A percentile compares a stretch with the other conserved stretches of the same genome.
Conservation (phyloP, 768 basidiomycete species). For the Pulveroboletus sp. region DNA sequence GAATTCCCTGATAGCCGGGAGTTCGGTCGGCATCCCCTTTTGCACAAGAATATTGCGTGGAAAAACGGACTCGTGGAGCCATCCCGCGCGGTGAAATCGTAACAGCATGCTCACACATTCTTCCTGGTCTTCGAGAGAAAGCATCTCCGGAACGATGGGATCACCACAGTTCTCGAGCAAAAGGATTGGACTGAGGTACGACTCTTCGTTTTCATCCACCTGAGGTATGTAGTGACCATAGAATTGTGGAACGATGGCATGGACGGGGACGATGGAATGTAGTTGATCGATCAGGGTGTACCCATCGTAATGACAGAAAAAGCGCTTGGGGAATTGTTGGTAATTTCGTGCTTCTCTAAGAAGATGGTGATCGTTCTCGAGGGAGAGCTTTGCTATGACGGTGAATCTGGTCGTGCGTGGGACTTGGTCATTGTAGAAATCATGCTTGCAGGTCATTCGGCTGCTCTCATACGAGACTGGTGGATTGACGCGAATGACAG, state of each 20-base stretch:
- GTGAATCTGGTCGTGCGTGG: slow-evolving; percentile 36
- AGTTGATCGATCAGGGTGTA: too few species aligned
- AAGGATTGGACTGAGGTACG: slow-evolving; percentile 39
- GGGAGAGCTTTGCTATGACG: slow-evolving; percentile 41
- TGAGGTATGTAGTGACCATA: slow-evolving; percentile 54
- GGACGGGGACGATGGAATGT: slow-evolving; percentile 34
- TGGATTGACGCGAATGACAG: slow-evolving; percentile 15
- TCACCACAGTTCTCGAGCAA: slow-evolving; percentile 48
- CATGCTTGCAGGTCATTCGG: slow-evolving; percentile 10
- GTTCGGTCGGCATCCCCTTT: slow-evolving; percentile 36
- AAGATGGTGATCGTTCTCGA: too few species aligned
- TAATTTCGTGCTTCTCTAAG: too few species aligned
- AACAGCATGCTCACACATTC: slow-evolving; percentile 41
- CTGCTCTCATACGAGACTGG: slow-evolving; percentile 7
- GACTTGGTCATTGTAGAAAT: background rate
- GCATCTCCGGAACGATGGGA: slow-evolving; percentile 26
- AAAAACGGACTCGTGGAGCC: slow-evolving; percentile 42
- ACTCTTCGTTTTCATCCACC: background rate
- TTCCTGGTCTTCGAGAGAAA: slow-evolving; percentile 36
- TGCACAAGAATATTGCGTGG: slow-evolving; percentile 45
- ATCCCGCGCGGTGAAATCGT: slow-evolving; percentile 39
- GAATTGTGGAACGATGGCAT: slow-evolving; percentile 58
- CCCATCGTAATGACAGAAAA: too few species aligned
- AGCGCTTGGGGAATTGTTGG: too few species aligned
- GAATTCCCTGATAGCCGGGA: slow-evolving; percentile 1